Evolutionary conservation across 164 flowering plant species (phyloP), one percentile per base, ranked within the genome.

Genomic region (Warburgia ugandensis): DNA sequence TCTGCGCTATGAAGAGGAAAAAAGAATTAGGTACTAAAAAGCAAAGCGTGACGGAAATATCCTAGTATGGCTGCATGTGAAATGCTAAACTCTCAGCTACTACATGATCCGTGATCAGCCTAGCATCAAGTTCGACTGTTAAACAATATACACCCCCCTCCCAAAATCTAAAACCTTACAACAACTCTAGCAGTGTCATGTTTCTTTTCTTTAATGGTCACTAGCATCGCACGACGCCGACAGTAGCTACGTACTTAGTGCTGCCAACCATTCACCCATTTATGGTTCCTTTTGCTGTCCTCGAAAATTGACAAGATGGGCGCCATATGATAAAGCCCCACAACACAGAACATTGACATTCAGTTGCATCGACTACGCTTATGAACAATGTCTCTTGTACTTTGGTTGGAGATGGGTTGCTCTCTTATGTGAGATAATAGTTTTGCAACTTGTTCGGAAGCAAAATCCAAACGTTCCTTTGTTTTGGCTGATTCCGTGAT

Each of bases 401-500:
- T 73, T 52, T 60, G 76, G 8, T 71, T 47, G 14, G 80, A 59
- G 45, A 68, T 55, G 0, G 94, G 84, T 28, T 76, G 87, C 62
- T 86, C 94, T 55, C 73, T 74, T 29, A 90, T 68, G 31, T 78
- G 83, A 16, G 90, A 74, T 37, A 84, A 39, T 37, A 90, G 86
- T 22, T 73, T 53, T 5, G 88, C 77, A 17, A 86, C 70, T 54
- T 86, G 78, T 44, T 84, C 94, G 0, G 77, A 75, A 2, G 88
- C 90, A 32, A 80, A 64, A 50, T 86, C 86, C 28, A 90, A 54
- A 25, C 95, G 70, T 36, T 90, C 97, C 60, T 67, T 76, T 1
- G 97, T 77, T 63, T 90, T 86, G 27, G 79, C 68, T 25, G 97
- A 78, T 54, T 90, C 97, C 2, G 88, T 33, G 5, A 90, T 51